phyloP scores from a whole-genome alignment of 1,284 basidiomycete species.

The Trichosporon ovoides region DNA sequence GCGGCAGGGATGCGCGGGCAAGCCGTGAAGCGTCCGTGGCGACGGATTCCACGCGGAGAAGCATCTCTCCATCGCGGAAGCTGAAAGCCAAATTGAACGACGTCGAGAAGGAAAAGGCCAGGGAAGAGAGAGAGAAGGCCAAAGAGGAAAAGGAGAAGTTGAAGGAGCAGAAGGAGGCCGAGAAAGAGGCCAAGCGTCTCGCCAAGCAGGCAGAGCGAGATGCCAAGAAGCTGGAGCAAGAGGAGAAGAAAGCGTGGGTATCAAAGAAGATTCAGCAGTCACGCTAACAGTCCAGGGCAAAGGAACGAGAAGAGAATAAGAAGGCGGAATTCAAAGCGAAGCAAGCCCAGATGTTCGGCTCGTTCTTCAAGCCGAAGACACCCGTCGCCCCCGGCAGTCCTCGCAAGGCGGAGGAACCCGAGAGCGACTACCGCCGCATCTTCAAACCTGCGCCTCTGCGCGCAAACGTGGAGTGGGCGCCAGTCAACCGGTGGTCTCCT shows the following conservation, averaged over 20 bases:
- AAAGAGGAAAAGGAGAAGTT: slow-evolving; percentile 13
- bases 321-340: slow-evolving; percentile 31
- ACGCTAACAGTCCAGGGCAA: slow-evolving; percentile 24
- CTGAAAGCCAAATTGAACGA: slow-evolving; percentile 20
- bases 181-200: slow-evolving; percentile 10
- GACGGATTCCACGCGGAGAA: slow-evolving; percentile 26
- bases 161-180: slow-evolving; percentile 12
- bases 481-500: slow-evolving; percentile 27
- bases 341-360: slow-evolving; percentile 29
- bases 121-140: slow-evolving; percentile 12
- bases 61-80: slow-evolving; percentile 33
- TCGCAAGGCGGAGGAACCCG: neutral
- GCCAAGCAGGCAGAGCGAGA: slow-evolving; percentile 11
- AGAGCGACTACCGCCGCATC: slow-evolving; percentile 27
- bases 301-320: slow-evolving; percentile 35
- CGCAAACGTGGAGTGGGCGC: slow-evolving; percentile 33
- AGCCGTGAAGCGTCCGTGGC: slow-evolving; percentile 30
- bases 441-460: slow-evolving; percentile 31
- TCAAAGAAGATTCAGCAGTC: neutral
- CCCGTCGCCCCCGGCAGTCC: slow-evolving; percentile 4
- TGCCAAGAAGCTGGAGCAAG: slow-evolving; percentile 9
- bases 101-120: slow-evolving; percentile 30
- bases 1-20: slow-evolving; percentile 17
- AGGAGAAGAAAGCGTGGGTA: slow-evolving; percentile 24
- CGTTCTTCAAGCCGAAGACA: slow-evolving; percentile 33